Evolutionary conservation across 305 asterid genomes (phyloP), one percentile per base, ranked within the genome.

Genomic region (Fraxinus latifolia): DNA sequence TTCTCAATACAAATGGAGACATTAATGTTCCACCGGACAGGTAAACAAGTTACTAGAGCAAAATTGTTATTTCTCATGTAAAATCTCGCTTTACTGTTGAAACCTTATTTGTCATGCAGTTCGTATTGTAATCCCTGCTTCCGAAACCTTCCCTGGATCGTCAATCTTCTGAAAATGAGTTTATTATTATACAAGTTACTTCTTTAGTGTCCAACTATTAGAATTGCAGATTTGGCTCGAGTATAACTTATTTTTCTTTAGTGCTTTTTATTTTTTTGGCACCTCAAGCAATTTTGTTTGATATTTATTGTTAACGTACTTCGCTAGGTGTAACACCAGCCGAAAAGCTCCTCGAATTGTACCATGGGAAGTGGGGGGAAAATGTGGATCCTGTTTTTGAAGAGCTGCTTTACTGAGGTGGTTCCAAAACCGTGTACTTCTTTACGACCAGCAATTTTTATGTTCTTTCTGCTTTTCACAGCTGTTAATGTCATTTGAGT

Each of bases 301-400:
- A 76, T 29, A 3, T 82, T 65, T 23, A 27, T 76, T 32, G 29
- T 58, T 29, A 32, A 79, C 39, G 55, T 78, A 36, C 73, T 14
- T 50, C 31, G 37, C 58, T 80, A 95, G 98, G 98, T 83, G 88
- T 91, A 65, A 95, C 98, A 7, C 97, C 97, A 27, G 97, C 98
- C 0, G 98, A 95, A 84, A 92, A 91, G 89, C 95, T 95, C 83
- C 91, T 95, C 36, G 93, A 88, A 71, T 50, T 90, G 89, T 95
- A 95, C 96, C 86, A 92, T 72, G 97, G 93, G 81, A 95, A 89
- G 87, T 95, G 98, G 97, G 97, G 90, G 37, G 88, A 85, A 77
- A 92, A 83, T 12, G 92, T 92, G 6, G 97, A 92, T 85, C 94
- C 97, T 14, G 91, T 91, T 74, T 93, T 92, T 21, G 89, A 92